Evolutionary conservation across 495 filamentous ascomycete genomes (phyloP), one percentile per base, ranked within the genome.

Genomic region (Xanthoparmelia taractica): DNA sequence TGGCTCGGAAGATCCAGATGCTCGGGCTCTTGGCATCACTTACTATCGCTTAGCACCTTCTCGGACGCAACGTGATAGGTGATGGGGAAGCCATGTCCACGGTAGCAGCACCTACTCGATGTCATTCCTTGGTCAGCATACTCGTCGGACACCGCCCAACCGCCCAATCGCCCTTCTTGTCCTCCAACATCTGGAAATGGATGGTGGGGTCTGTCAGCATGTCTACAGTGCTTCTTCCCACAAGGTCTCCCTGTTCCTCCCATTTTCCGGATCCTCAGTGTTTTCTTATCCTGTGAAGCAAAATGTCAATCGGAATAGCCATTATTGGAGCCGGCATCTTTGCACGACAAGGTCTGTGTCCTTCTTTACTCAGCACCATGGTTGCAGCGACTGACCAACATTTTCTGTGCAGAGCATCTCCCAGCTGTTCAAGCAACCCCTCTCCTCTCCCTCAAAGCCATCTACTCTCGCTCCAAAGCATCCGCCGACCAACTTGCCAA

Each of bases 391-490:
- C 25, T 33, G 18, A 60, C 37, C 12, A 20, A 15, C 2, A 1
- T 57, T 12, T 45, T 31, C 8, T 5, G 18, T 31, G 11, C 23
- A 73, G 70, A 72, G 38, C 66, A 72, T 50, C 54, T 70, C 34
- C 70, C 70, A 2, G 68, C 68, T 2, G 60, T 73, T 27, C n/a
- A 65, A 57, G 59, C 52, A 15, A 52, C 36, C 45, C 27, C 68
- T 29, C 38, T 40, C 29, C 20, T 65, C 50, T 47, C 58, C 34
- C 71, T 73, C 17, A 72, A 67, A 40, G 71, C 71, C 13, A 59
- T 73, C 54, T 72, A 73, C 63, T 73, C 71, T 7, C 60, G 66
- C 3, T 72, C 71, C 11, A 56, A 64, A 41, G 48, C 23, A 15
- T 68, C 65, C 13, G 70, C 68, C 25, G 60, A 67, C 8, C 23